Evolutionary conservation across 2,329 filamentous ascomycete species (phyloP).

Genomic region (Botrytis hyacinthi): DNA sequence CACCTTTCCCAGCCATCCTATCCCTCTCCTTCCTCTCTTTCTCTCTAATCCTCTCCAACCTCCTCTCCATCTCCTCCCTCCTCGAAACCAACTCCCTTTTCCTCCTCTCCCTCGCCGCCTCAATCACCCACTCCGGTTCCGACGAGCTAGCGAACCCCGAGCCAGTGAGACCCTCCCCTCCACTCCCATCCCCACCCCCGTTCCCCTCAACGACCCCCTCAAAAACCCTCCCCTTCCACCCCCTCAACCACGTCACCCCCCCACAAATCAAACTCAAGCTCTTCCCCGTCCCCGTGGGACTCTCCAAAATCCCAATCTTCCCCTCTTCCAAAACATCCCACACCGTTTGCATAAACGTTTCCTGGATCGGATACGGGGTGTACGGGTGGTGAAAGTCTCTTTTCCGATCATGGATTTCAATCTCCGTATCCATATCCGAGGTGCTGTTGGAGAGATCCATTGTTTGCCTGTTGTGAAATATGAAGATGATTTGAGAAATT

Average conservation of each 20-base stretch:
- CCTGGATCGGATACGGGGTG: constrained; percentile 67
- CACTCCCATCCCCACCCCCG: constrained; percentile 43
- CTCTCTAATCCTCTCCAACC: constrained; percentile 54
- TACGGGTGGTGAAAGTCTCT: constrained; percentile 67
- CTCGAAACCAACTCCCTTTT: constrained; percentile 54
- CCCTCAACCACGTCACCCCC: constrained; percentile 68
- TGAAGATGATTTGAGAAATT: not conserved
- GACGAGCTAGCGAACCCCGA: constrained; percentile 44
- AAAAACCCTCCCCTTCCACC: constrained; percentile 52
- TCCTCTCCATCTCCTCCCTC: constrained; percentile 57
- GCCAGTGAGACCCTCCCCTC: not conserved
- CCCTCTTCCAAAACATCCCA: constrained; percentile 65
- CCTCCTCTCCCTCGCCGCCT: constrained; percentile 58
- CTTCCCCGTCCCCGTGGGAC: constrained; percentile 70
- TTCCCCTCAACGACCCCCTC: constrained; percentile 55
- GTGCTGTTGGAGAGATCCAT: not conserved
- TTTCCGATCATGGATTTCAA: not conserved
- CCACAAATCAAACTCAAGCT: constrained; percentile 71
- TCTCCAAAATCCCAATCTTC: constrained; percentile 70
- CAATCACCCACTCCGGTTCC: constrained; percentile 68
- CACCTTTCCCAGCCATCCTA: constrained; percentile 44
- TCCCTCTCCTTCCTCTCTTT: constrained; percentile 55
- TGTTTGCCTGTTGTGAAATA: not conserved
- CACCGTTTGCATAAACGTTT: constrained; percentile 66
- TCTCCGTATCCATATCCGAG: not conserved